A percentile compares a stretch with the other conserved stretches of the same genome.
Conservation (phyloP, 2,329 filamentous ascomycete genomes). For the Escovopsis sp. region DNA sequence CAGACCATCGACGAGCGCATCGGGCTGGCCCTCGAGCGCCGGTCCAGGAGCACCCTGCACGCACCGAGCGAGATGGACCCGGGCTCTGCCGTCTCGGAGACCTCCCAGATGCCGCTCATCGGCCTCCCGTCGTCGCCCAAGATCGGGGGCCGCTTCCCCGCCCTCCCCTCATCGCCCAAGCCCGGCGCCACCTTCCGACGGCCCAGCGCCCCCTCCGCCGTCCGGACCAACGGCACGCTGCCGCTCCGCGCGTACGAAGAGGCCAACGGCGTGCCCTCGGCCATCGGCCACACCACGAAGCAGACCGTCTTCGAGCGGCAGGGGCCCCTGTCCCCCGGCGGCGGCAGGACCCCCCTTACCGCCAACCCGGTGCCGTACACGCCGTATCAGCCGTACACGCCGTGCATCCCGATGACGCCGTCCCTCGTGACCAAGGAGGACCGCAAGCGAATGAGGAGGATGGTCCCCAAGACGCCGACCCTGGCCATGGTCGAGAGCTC, state of each 20-base stretch:
- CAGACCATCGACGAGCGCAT: constrained; percentile 43
- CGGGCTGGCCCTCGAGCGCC: constrained; percentile 23
- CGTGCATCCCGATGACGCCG: constrained; percentile 63
- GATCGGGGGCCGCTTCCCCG: constrained; percentile 17
- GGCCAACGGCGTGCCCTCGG: constrained; percentile 34
- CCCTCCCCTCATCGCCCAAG: constrained; percentile 35
- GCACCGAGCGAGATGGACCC: constrained; percentile 31
- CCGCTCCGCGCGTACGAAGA: constrained; percentile 49
- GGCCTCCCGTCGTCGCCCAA: constrained; percentile 33
- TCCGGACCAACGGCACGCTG: constrained; percentile 41
- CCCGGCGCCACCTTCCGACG: constrained; percentile 35
- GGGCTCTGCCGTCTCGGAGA: constrained; percentile 36
- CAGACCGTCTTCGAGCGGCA: constrained; percentile 50
- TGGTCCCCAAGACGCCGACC: constrained; percentile 49
- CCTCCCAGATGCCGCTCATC: constrained; percentile 35
- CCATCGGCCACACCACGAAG: constrained; percentile 36
- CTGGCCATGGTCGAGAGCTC: constrained; percentile 45
- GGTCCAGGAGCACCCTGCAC: constrained; percentile 24
- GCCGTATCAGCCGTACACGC: constrained; percentile 67
- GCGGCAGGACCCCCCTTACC: constrained; percentile 47
- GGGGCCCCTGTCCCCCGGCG: constrained; percentile 38
- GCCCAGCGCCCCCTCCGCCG: constrained; percentile 35
- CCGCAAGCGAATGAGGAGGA: constrained; percentile 50
- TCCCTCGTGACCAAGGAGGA: constrained; percentile 57
- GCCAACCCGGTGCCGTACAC: constrained; percentile 54